Evolutionary conservation across 176 grass and related monocot genomes (phyloP), one percentile per base, ranked within the genome.

Genomic region (Puccinellia tenuiflora): DNA sequence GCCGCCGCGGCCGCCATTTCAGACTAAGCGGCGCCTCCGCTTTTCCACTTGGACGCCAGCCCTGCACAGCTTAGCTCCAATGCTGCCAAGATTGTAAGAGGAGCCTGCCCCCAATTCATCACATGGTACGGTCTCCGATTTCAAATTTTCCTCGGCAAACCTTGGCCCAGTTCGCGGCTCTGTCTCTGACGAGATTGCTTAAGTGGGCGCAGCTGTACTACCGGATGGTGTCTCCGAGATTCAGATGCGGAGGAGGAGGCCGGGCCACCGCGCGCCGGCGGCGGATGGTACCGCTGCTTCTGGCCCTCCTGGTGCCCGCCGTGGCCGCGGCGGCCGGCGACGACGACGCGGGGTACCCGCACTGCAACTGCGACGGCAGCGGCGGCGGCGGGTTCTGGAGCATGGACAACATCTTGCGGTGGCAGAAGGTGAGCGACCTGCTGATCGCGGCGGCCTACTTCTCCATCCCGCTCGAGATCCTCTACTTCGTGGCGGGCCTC

Each of bases 351-450:
- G 62, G 17, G 69, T 73, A 73, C 42, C 22, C 69, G 42, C 69
- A 73, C 43, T 73, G 69, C 69, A 73, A 11, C 69, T 73, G 69
- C 69, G 69, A 73, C 69, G 69, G 69, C 69, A 34, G n/a, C 10
- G 26, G 62, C 77, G 61, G 59, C 20, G 70, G 67, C 37, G 87
- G 29, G 35, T 89, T 80, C 77, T 63, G 60, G 60, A 63, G 14
- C 60, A 31, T 63, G 2, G 60, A 63, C 56, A 88, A 80, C 85
- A 92, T 98, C 84, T 84, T 95, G 45, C 74, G 64, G 68, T 98
- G 96, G 76, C 93, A 98, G 89, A 95, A 98, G 88, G 96, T 88
- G 35, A 90, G 96, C 76, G 96, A 98, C 93, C 89, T 98, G 66
- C 80, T 98, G 55, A 98, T 98, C 83, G 93, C 96, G 2, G 77